A percentile compares a stretch with the other conserved stretches of the same genome.
phyloP scores from a whole-genome alignment of 805 yeast genomes.

The Wickerhamomyces kurtzmanii region DNA sequence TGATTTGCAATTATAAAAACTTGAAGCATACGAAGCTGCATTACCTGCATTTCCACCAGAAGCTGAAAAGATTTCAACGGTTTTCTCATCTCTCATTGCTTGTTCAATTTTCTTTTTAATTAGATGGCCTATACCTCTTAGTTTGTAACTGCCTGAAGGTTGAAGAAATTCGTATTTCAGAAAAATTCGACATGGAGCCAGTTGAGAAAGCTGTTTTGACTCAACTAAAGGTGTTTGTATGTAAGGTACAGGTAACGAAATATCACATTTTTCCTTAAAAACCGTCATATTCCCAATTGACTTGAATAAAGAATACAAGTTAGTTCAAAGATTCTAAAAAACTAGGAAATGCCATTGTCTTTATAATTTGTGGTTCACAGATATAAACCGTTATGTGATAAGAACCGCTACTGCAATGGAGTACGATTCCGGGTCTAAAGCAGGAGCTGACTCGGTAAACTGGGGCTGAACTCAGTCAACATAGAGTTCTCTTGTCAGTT shows the following conservation, averaged over 20 bases:
- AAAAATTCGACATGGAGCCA: constrained; percentile 25
- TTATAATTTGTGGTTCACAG: too few relatives aligned
- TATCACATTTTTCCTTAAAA: too few relatives aligned
- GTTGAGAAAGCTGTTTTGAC: constrained; percentile 21
- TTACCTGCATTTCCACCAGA: constrained; percentile 50
- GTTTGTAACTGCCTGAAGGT: constrained; percentile 49
- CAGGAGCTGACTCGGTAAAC: too few relatives aligned
- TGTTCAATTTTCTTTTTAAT: constrained; percentile 23
- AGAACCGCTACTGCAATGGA: too few relatives aligned
- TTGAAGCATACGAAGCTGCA: constrained; percentile 42
- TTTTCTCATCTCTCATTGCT: constrained; percentile 16
- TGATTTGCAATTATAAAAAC: constrained; percentile 23
- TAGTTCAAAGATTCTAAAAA: too few relatives aligned
- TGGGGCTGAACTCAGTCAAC: too few relatives aligned
- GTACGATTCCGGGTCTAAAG: too few relatives aligned
- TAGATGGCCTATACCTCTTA: constrained; percentile 43
- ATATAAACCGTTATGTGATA: too few relatives aligned
- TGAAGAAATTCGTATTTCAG: constrained; percentile 43
- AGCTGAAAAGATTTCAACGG: constrained; percentile 35
- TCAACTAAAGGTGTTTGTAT: constrained; percentile 26
- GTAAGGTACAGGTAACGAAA: constrained; percentile 11
- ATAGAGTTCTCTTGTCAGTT: too few relatives aligned
- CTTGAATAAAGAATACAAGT: too few relatives aligned
- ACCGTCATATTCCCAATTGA: too few relatives aligned
- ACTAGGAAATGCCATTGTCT: too few relatives aligned